Conservation (phyloP, 73 alveolate species). For the Paramecium sonneborni region DNA sequence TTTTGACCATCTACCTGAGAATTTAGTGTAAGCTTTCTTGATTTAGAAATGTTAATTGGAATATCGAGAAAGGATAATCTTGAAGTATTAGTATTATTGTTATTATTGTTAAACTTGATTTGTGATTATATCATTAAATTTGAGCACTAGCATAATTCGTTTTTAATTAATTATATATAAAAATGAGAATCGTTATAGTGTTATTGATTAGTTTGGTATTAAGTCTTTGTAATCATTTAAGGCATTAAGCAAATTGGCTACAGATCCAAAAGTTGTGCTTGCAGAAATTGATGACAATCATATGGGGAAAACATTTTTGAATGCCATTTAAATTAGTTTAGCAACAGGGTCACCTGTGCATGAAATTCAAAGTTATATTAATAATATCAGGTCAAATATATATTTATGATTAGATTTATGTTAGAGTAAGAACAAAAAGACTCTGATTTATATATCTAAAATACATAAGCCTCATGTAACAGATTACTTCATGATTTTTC, state of each 20-base stretch:
- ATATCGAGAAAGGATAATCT: not conserved
- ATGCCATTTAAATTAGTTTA: constrained; percentile 47
- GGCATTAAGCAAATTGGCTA: constrained; percentile 38
- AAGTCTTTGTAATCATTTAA: not conserved
- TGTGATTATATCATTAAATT: not conserved
- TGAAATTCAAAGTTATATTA: constrained; percentile 38
- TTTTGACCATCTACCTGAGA: not conserved
- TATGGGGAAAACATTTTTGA: constrained; percentile 40
- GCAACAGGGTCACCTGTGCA: constrained; percentile 51
- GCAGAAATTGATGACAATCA: constrained; percentile 53
- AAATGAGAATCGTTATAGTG: constrained; percentile 12
- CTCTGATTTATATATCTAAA: constrained; percentile 31
- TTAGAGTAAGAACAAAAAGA: constrained; percentile 46
- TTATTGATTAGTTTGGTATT: constrained; percentile 22
- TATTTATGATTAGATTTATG: constrained; percentile 29
- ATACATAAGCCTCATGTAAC: constrained; percentile 33
- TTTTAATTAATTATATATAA: constrained; percentile 3
- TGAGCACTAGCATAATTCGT: constrained; percentile 42
- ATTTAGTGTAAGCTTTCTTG: not conserved
- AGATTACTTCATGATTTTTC: constrained; percentile 50
- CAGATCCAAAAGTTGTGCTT: constrained; percentile 48
- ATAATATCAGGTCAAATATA: not conserved
- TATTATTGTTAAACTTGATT: constrained; percentile 8
- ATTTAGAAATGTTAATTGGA: not conserved
- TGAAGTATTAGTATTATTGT: constrained; percentile 16